Base-by-base conservation (phyloP, 331 rosid species). In the Telfairia occidentalis region DNA sequence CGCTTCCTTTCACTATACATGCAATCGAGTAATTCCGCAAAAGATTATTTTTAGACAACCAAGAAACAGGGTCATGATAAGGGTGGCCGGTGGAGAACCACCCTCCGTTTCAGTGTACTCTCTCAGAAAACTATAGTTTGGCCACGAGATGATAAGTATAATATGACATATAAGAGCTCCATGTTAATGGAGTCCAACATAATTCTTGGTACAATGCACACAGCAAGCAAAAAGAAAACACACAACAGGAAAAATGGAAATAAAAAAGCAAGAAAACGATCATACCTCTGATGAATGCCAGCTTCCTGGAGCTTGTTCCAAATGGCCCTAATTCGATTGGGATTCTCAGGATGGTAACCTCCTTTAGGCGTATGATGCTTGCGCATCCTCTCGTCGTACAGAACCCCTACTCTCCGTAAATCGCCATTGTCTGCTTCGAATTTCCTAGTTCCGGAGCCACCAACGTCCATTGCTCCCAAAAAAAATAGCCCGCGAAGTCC, bases 321-420 rank as follows among this genome's bases (percentile, higher is more conserved):
- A 57, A 91, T 91, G 52, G 78, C 83, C 65, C 83, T 84, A 76
- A 90, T 83, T 30, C 98, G 93, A 50, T 83, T 58, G 0, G 98
- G 98, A 75, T 71, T 87, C 77, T 95, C 98, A 11, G 92, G 96
- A 79, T 95, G 98, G 75, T 28, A 18, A 28, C 38, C 84, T 5
- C 78, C 83, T 78, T 82, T 78, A 2, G 87, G 88, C 1, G 79
- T 75, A 66, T 71, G 40, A 52, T 95, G 98, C 32, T 78, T 83
- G 35, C 98, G 88, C 98, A 95, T 91, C 77, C 89, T 84, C 75
- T 86, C 89, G 34, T 95, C 96, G 88, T 88, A 90, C 1, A 95
- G 75, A 55, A 95, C 69, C 55, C 96, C 98, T 5, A 95, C 92
- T 9, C 79, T 87, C 24, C 83, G 91, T 35, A 10, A 70, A 45